Evolutionary conservation across 2,329 filamentous ascomycete genomes (phyloP), one percentile per base, ranked within the genome.

Genomic region (Venturia asperata): DNA sequence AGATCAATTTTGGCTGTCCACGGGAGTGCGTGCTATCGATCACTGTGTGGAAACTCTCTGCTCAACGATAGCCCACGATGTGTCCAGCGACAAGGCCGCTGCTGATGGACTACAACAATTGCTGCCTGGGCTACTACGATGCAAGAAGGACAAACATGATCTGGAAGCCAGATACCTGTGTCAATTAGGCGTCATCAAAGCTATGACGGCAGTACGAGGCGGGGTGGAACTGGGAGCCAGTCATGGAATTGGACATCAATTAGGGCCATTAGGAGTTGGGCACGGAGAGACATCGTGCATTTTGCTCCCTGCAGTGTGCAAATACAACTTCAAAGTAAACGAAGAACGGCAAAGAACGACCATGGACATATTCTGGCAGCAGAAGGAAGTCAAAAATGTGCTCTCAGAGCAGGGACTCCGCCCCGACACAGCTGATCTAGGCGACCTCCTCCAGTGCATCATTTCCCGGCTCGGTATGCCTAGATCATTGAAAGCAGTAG

Each of bases 211-310:
- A 9, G 76, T 77, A 68, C 70, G 71, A 39, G 72, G 71, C 3
- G 78, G 74, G 0, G 76, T 77, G 66, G 79, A 65, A 0, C 72
- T 77, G 69, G 74, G 77, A 10, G 77, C 69, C 0, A 75, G 72
- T 55, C 77, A 79, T 68, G 77, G 72, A 1, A 79, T 78, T 10
- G 52, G 77, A 19, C 77, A 79, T 68, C 77, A 79, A 65, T 68
- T 82, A 62, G 75, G 73, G 17, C 83, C 83, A 0, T 71, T 83
- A 3, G 83, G 83, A 0, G 83, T 86, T 1, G 80, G 81, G 0
- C 84, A 87, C 69, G 84, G 84, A 13, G 83, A 85, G 71, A 87
- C 83, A 37, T 84, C 81, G 68, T 87, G 80, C 70, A 80, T 82
- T 58, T 75, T 84, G 65, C 75, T 81, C 43, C 83, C 84, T 0